Conservation (phyloP, 768 basidiomycete species). For the Paxillus rubicundulus region DNA sequence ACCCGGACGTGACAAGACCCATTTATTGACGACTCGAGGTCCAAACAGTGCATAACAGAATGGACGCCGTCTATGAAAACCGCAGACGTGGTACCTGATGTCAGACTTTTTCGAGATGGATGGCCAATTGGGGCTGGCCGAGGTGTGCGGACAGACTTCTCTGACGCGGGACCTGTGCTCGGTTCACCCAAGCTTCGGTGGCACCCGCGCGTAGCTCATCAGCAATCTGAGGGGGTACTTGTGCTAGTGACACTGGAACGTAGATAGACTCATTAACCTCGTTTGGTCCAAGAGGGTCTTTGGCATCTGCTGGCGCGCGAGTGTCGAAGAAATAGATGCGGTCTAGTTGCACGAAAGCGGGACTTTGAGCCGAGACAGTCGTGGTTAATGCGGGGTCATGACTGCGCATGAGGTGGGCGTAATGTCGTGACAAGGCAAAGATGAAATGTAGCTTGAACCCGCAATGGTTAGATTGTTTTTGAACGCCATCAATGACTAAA, state of each 20-base stretch:
- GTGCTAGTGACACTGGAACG: conserved; percentile 61
- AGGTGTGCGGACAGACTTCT: neutral
- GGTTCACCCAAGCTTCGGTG: conserved; percentile 66
- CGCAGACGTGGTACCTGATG: no score
- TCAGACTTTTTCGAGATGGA: neutral
- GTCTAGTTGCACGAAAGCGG: conserved; percentile 36
- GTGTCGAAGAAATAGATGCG: conserved; percentile 57
- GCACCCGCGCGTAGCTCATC: conserved; percentile 49
- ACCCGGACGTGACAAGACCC: no score
- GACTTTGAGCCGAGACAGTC: no score
- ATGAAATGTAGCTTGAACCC: conserved; percentile 66
- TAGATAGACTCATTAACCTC: conserved; percentile 42
- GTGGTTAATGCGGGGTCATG: conserved; percentile 20
- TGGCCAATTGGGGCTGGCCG: neutral
- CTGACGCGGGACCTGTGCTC: conserved; percentile 7
- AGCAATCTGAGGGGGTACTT: conserved; percentile 37
- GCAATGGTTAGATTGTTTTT: conserved; percentile 1
- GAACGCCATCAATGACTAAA: neutral
- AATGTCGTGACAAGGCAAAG: conserved; percentile 66
- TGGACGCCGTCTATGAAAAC: no score
- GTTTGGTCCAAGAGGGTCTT: neutral
- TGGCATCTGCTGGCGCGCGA: conserved; percentile 12
- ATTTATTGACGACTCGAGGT: no score
- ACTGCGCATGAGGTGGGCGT: conserved; percentile 52
- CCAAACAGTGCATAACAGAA: no score